phyloP scores from a whole-genome alignment of 2,329 filamentous ascomycete genomes.

The Cercospora zeina region DNA sequence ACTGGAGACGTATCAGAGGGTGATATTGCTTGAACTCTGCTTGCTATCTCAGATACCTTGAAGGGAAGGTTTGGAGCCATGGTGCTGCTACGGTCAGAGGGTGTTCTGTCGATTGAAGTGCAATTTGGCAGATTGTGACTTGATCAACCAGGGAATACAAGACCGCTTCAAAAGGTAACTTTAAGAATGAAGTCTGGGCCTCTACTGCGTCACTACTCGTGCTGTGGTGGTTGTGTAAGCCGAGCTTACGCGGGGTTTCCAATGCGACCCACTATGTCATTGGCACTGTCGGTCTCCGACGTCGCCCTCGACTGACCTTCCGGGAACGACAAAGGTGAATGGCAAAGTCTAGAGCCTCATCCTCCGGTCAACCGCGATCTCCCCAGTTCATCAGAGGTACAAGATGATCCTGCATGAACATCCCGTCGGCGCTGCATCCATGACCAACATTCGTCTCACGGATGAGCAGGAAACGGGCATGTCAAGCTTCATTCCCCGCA shows the following conservation, averaged over 20 bases:
- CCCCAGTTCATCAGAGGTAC: neutral
- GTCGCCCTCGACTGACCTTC: conserved; percentile 12
- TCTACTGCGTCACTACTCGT: conserved; percentile 23
- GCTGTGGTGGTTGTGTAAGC: conserved; percentile 11
- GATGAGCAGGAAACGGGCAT: neutral
- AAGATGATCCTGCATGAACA: conserved; percentile 2
- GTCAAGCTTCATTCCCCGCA: conserved; percentile 11
- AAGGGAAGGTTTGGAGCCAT: conserved; percentile 47
- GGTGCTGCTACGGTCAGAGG: conserved; percentile 2
- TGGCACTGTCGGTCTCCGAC: conserved; percentile 4
- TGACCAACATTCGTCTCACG: conserved; percentile 4
- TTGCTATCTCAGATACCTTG: conserved; percentile 42
- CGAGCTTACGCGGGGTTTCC: conserved; percentile 25
- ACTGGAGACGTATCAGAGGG: conserved; percentile 38
- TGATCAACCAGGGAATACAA: neutral
- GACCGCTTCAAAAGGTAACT: neutral
- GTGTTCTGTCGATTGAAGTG: conserved; percentile 18
- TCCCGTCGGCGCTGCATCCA: conserved; percentile 1
- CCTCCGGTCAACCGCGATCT: conserved; percentile 23
- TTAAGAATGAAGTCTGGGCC: neutral
- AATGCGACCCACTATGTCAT: conserved; percentile 18
- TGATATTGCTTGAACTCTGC: neutral
- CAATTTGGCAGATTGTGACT: neutral
- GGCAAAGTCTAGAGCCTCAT: conserved; percentile 8
- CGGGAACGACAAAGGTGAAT: conserved; percentile 1